Conservation (phyloP, 495 filamentous ascomycete species). For the Polyplosphaeria fusca region DNA sequence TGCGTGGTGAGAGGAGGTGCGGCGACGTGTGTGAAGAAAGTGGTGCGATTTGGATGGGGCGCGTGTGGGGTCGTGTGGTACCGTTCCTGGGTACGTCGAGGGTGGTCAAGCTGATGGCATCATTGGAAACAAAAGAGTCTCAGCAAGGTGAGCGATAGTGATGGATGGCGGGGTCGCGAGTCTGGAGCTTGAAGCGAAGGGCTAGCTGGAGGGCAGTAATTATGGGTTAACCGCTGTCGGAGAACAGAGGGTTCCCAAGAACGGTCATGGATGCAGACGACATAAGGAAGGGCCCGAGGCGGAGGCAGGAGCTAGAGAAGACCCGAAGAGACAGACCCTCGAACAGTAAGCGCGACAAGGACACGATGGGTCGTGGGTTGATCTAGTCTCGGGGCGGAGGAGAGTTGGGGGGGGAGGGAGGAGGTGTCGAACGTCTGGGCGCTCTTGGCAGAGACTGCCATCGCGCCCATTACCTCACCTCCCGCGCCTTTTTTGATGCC, state of each 20-base stretch:
- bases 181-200: slow-evolving; percentile 1
- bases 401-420: slow-evolving; percentile 4
- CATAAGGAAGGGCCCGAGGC: slow-evolving; percentile 34
- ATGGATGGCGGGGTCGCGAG: slow-evolving; percentile 7
- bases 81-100: slow-evolving; percentile 9
- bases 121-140: no score
- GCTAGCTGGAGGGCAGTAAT: slow-evolving; percentile 2
- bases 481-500: no score
- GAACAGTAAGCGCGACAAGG: slow-evolving; percentile 27
- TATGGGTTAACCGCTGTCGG: slow-evolving; percentile 30
- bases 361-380: slow-evolving; percentile 9
- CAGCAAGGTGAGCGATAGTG: neutral
- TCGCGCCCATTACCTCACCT: no score
- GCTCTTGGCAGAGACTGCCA: no score
- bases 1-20: neutral
- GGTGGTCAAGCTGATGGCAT: slow-evolving; percentile 13
- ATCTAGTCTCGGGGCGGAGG: neutral
- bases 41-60: neutral
- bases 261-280: slow-evolving; percentile 23
- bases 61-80: slow-evolving; percentile 15
- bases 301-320: slow-evolving; percentile 1
- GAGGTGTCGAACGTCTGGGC: no score
- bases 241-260: slow-evolving; percentile 31
- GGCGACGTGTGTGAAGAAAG: neutral
- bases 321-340: neutral